These are phyloP conservation scores for Leucosporidium scottii DNA, from an alignment of 768 basidiomycete genomes.

Conservation along the genomic window DNA sequence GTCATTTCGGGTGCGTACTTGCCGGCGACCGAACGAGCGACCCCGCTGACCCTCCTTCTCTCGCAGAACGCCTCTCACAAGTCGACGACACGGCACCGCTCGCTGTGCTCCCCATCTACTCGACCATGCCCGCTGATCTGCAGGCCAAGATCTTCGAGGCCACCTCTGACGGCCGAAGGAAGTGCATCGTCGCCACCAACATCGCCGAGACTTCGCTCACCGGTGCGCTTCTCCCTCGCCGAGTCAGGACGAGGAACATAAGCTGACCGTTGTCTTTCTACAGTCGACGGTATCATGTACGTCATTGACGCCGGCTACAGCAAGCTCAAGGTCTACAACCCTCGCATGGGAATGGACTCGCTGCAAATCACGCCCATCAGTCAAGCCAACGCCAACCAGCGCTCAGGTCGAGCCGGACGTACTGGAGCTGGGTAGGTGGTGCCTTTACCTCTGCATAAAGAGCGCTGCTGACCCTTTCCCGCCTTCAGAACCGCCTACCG, in stretches of 20 bases:
- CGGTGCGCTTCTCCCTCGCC: conserved; percentile 46
- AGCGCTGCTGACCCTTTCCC: not conserved
- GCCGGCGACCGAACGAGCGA: conserved; percentile 1
- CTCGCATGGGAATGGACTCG: conserved; percentile 98
- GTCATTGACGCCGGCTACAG: conserved; percentile 96
- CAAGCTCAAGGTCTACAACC: conserved; percentile 97
- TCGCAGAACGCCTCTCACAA: conserved; percentile 75
- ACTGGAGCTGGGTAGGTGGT: conserved; percentile 80
- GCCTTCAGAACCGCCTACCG: conserved; percentile 79
- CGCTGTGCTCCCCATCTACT: conserved; percentile 94
- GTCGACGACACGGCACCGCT: conserved; percentile 83
- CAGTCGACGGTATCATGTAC: conserved; percentile 94
- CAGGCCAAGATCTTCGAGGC: conserved; percentile 97
- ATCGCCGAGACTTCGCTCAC: conserved; percentile 98
- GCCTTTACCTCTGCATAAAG: not conserved
- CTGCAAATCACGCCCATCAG: conserved; percentile 98
- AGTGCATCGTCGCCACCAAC: conserved; percentile 97
- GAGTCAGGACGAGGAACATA: not conserved
- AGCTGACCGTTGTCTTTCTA: conserved; percentile 15
- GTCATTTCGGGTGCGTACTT: conserved; percentile 72
- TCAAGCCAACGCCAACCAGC: conserved; percentile 94
- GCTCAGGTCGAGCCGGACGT: conserved; percentile 91
- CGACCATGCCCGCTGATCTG: conserved; percentile 98
- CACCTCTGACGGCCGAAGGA: conserved; percentile 84
- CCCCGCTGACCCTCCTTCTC: conserved; percentile 6